These are phyloP conservation scores for Dryas integrifolia DNA, from an alignment of 331 rosid species.

Conservation along the genomic window DNA sequence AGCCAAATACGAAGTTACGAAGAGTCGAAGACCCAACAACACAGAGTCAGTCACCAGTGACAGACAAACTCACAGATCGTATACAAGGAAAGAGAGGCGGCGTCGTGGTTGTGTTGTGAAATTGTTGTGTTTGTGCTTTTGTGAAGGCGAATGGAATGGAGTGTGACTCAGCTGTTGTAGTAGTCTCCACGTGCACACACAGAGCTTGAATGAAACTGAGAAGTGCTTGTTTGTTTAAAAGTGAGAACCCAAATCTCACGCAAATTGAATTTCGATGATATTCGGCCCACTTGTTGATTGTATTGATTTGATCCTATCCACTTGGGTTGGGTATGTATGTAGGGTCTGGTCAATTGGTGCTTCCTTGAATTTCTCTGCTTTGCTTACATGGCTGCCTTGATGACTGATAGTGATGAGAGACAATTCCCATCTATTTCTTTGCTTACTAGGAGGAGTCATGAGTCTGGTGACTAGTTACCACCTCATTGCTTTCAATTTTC, in stretches of 20 bases:
- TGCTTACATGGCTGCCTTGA: too few species aligned
- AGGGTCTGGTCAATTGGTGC: too few species aligned
- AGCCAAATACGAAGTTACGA: neutral
- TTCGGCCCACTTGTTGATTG: neutral
- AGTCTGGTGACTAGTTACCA: too few species aligned
- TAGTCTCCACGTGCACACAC: conserved; percentile 4
- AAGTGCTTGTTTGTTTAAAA: too few species aligned
- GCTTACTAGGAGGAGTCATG: too few species aligned
- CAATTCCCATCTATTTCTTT: too few species aligned
- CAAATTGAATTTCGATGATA: neutral
- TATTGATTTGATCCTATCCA: neutral
- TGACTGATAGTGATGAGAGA: too few species aligned
- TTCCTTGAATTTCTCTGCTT: too few species aligned
- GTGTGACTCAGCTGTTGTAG: neutral
- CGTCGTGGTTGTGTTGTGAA: conserved; percentile 6
- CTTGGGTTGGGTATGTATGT: too few species aligned
- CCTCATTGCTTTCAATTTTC: neutral
- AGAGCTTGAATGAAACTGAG: too few species aligned
- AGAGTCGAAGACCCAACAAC: neutral
- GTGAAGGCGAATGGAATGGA: neutral
- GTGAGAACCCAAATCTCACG: too few species aligned
- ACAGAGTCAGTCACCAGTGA: neutral
- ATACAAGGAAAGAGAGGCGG: neutral
- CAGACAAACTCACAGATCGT: neutral
- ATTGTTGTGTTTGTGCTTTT: too few species aligned